These are phyloP conservation scores for Chlamydomonas schloesseri DNA, from an alignment of 139 green algal genomes.

Conservation along the genomic window DNA sequence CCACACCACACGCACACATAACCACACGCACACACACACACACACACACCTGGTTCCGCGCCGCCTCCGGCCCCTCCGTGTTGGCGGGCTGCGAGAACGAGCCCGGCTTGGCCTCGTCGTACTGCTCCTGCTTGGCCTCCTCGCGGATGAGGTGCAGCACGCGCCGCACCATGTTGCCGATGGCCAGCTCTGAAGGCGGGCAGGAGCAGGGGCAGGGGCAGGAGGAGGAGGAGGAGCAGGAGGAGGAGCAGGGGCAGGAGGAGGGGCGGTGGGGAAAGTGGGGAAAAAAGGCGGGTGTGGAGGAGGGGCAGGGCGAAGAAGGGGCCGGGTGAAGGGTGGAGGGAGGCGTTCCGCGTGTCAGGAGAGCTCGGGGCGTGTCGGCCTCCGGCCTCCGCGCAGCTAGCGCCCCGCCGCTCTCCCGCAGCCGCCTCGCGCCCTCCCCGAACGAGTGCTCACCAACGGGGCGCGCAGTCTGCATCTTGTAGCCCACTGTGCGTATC, in stretches of 20 bases:
- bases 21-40: too few species aligned
- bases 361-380: too few species aligned
- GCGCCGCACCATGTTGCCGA: conserved; percentile 94
- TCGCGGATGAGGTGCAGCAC: conserved; percentile 96
- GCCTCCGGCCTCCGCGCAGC: too few species aligned
- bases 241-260: too few species aligned
- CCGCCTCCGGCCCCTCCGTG: not conserved
- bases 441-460: conserved; percentile 62
- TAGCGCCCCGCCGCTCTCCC: too few species aligned
- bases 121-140: conserved; percentile 77
- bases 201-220: too few species aligned
- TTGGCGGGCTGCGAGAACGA: not conserved
- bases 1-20: too few species aligned
- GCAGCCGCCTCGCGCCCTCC: not conserved
- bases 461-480: conserved; percentile 83
- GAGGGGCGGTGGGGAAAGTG: too few species aligned
- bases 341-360: too few species aligned
- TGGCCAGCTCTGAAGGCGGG: conserved; percentile 83
- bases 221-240: too few species aligned
- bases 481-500: conserved; percentile 74
- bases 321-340: too few species aligned
- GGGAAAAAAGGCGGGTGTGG: not conserved
- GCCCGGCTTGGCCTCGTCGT: conserved; percentile 53
- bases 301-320: not conserved
- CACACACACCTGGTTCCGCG: not conserved